Percentiles rank a stretch among this genome's conserved stretches.
Evolutionary conservation across 805 yeast species (phyloP).

Genomic region (Lipomyces sp.): DNA sequence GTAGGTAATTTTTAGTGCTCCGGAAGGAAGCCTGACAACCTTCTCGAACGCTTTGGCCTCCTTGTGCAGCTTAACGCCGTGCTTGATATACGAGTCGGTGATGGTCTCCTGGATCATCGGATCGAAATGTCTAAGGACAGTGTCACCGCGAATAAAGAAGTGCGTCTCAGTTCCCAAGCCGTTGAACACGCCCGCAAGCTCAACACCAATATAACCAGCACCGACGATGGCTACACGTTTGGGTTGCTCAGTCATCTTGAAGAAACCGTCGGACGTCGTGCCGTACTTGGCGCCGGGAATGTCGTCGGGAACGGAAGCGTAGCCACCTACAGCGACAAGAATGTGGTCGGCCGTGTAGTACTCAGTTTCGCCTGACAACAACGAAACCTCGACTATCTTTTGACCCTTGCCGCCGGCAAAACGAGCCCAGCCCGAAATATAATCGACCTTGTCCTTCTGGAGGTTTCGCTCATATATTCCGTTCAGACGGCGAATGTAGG

Average conservation of each 20-base stretch:
- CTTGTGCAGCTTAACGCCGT: slow-evolving; percentile 83
- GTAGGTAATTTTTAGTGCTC: slow-evolving; percentile 56
- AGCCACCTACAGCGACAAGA: slow-evolving; percentile 92
- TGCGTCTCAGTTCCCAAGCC: slow-evolving; percentile 86
- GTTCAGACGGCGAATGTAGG: slow-evolving; percentile 82
- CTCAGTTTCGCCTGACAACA: slow-evolving; percentile 63
- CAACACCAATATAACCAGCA: slow-evolving; percentile 97
- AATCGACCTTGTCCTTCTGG: slow-evolving; percentile 86
- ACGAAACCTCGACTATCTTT: slow-evolving; percentile 68
- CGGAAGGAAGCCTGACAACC: slow-evolving; percentile 50
- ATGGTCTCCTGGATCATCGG: slow-evolving; percentile 75
- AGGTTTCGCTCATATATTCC: slow-evolving; percentile 92
- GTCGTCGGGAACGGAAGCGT: slow-evolving; percentile 68
- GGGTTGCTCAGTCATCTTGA: slow-evolving; percentile 80
- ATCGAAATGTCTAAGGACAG: slow-evolving; percentile 88
- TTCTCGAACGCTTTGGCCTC: slow-evolving; percentile 56
- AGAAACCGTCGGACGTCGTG: slow-evolving; percentile 88
- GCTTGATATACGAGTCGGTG: slow-evolving; percentile 77
- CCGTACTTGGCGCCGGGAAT: slow-evolving; percentile 86
- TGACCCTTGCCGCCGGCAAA: slow-evolving; percentile 64
- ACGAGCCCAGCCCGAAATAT: slow-evolving; percentile 81
- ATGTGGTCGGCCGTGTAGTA: slow-evolving; percentile 78
- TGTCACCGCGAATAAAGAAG: slow-evolving; percentile 86
- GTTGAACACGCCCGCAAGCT: slow-evolving; percentile 91
- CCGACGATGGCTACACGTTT: slow-evolving; percentile 93